phyloP scores from a whole-genome alignment of 2,329 filamentous ascomycete species.

The Rhynchosporium graminicola region DNA sequence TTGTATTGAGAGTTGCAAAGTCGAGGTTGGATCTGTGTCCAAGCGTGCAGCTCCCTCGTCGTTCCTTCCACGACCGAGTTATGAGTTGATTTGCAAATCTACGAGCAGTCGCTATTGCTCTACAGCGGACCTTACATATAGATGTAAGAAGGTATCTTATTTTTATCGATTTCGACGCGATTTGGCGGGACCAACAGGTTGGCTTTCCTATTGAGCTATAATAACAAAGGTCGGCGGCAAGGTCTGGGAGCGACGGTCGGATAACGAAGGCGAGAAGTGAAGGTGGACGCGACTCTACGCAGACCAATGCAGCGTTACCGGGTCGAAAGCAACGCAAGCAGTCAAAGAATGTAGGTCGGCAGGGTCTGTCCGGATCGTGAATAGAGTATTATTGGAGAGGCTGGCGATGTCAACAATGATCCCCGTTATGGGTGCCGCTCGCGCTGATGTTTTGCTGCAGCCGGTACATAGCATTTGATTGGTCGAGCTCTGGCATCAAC shows the following conservation, averaged over 20 bases:
- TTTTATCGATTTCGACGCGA: conserved; percentile 17
- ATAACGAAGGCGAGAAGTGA: conserved; percentile 28
- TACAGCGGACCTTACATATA: conserved; percentile 31
- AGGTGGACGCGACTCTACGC: conserved; percentile 10
- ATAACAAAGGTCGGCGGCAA: conserved; percentile 24
- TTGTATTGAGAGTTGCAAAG: conserved; percentile 20
- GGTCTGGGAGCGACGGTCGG: not conserved
- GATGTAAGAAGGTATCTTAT: conserved; percentile 2
- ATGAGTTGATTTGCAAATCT: conserved; percentile 12
- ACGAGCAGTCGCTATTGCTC: conserved; percentile 29
- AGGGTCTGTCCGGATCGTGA: conserved; percentile 16
- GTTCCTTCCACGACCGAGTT: conserved; percentile 18
- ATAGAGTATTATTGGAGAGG: conserved; percentile 21
- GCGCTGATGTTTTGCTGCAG: conserved; percentile 34
- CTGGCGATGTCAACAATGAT: conserved; percentile 31
- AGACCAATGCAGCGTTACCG: conserved; percentile 18
- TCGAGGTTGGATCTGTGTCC: conserved; percentile 20
- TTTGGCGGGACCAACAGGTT: conserved; percentile 15
- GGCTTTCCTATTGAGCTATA: conserved; percentile 18
- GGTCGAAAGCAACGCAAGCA: not conserved
- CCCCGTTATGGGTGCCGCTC: conserved; percentile 22
- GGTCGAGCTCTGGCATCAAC: conserved; percentile 24
- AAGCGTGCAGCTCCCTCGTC: conserved; percentile 19
- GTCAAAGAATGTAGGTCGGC: conserved; percentile 1
- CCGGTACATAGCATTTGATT: conserved; percentile 28